These are phyloP conservation scores for Croton setiger DNA, from an alignment of 441 rosid species.

Conservation along the genomic window DNA sequence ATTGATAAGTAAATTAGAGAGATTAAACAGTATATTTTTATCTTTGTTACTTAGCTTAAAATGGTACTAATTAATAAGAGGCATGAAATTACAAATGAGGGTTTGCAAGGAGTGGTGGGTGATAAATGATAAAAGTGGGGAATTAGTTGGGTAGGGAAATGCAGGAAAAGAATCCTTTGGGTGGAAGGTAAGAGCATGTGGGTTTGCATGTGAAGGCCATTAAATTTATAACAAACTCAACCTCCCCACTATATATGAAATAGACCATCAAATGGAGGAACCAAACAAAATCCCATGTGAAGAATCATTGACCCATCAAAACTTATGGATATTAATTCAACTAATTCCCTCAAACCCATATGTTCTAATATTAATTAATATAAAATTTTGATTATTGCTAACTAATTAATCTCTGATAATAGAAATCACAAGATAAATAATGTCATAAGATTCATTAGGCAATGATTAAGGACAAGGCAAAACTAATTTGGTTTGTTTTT, in stretches of 20 bases:
- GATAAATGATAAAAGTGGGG: background rate
- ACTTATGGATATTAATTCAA: slow-evolving; percentile 20
- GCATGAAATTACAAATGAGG: background rate
- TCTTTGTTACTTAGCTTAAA: too few species aligned
- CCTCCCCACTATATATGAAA: slow-evolving; percentile 26
- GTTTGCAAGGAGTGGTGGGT: background rate
- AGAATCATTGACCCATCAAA: slow-evolving; percentile 31
- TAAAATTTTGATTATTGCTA: background rate
- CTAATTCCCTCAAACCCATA: too few species aligned
- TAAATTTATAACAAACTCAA: slow-evolving; percentile 31
- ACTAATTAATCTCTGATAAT: slow-evolving; percentile 8
- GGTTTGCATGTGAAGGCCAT: slow-evolving; percentile 51
- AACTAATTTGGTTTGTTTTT: slow-evolving; percentile 2
- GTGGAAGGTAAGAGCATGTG: slow-evolving; percentile 35
- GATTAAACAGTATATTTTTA: too few species aligned
- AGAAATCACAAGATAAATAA: background rate
- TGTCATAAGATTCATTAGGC: slow-evolving; percentile 17
- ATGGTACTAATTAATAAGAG: background rate
- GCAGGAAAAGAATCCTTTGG: background rate
- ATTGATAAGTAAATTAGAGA: background rate
- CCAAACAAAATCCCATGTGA: slow-evolving; percentile 50
- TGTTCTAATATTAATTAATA: background rate
- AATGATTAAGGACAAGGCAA: background rate
- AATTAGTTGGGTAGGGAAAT: slow-evolving; percentile 16
- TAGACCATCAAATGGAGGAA: slow-evolving; percentile 16